Base-by-base conservation (phyloP, 805 yeast genomes). In the Saturnispora diversa region DNA sequence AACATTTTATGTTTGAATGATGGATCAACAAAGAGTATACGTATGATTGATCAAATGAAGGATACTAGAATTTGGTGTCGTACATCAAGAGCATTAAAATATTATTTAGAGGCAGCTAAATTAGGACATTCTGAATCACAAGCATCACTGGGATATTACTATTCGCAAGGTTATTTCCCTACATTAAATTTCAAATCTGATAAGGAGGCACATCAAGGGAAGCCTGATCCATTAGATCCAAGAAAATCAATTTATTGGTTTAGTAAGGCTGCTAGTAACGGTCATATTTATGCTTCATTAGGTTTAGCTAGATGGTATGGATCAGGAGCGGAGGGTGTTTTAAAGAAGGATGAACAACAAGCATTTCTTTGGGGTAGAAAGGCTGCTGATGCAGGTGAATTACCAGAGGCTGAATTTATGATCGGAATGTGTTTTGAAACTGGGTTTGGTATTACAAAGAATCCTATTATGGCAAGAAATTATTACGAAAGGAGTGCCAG, bases 221-320 rank as follows among this genome's bases (percentile, higher is more conserved):
- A 20, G 7, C 67, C 73, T 27, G 49, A 45, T 6, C 20, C 40
- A 5, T 64, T 74, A 1, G 76, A 77, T 48, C 69, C 84, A 5
- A 64, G 68, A 40, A 69, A 73, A 46, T 74, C 83, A 7, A 69
- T 83, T 36, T 81, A 81, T 11, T 84, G 90, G 88, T 84, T 82
- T 57, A 65, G 79, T 8, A 66, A 74, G 40, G 80, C 84, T 3
- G 85, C 87, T 35, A 70, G 66, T 31, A 65, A 70, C 44, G 81
- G 80, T 12, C 79, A 80, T 50, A 68, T 80, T 0, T 74, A 78
- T 52, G 79, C 84, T 3, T 81, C 82, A 55, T 65, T 83, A 54
- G 85, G 84, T 0, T 60, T 83, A 26, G 74, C 82, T 44, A 87
- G 87, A 35, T 82, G 90, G 88, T 75, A 78, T 50, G 66, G 82